Evolutionary conservation across 1,284 basidiomycete species (phyloP), one percentile per base, ranked within the genome.

Genomic region (Bjerkandera adusta): DNA sequence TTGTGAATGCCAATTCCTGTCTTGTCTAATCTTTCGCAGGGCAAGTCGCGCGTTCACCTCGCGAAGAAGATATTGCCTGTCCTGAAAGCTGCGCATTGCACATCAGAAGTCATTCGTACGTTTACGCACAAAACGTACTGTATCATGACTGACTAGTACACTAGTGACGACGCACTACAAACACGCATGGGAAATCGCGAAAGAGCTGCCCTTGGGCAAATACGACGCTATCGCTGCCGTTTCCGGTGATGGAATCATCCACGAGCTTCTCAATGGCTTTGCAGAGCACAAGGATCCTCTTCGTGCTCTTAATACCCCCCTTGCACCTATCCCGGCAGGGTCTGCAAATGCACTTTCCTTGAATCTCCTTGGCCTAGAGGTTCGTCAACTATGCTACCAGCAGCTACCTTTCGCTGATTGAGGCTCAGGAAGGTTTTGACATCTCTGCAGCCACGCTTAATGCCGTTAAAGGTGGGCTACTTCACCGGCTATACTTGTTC

Each of bases 231-330:
- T 97, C 26, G 79, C 91, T n/a, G 70, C 83, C 6, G 80, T 96
- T 18, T 94, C 92, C 0, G 95, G 95, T 0, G 95, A 98, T 62
- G 95, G 95, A 4, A 74, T 93, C 34, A 62, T 94, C 6, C 91
- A 95, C 61, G 95, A 98, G 66, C 74, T 96, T n/a, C 62, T 97
- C 60, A 98, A 99, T 61, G 97, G 95, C 2, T 81, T 97, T 40
- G 87, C 90, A 1, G 69, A 78, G 34, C 85, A 93, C 45, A 62
- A 72, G 7, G 77, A 89, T 43, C 86, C 90, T 0, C 65, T 69
- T 15, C 73, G 73, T 36, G 94, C 92, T 0, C 79, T 98, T 37
- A 64, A 68, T 33, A 83, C 85, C 34, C 92, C 94, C 0, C 68
- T 98, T 20, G 84, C 83, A 1, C 92, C 91, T 1, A 85, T 99